Evolutionary conservation across 208 protist species (phyloP), one percentile per base, ranked within the genome.

Genomic region (Wallacemonas sp.): DNA sequence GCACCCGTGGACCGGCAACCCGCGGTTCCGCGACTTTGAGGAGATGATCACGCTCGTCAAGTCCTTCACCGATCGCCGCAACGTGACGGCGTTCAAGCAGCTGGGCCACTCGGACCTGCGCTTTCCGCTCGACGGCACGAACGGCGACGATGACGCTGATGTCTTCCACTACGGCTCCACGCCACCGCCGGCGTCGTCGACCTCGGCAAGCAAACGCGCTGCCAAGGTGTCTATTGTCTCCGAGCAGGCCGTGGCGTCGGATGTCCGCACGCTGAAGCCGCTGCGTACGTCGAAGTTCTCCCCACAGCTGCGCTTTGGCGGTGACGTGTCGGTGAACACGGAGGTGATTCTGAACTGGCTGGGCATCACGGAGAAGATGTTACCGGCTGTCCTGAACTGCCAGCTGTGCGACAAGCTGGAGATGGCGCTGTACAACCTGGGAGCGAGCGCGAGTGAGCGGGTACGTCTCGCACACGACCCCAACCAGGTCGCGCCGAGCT

Each of bases 271-370:
- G 25, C 65, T 96, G 25, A 86, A 79, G 65, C 68, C 87, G 7
- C 70, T 93, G 7, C 69, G 77, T 23, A 70, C 69, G 46, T 76
- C 74, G 16, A 83, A 86, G 59, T 96, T 96, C 71, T 90, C 91
- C 0, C 91, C 91, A 20, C 91, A 96, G 66, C 73, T 96, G 52
- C 87, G 87, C 36, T 96, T 96, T 67, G 91, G 87, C 31, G 87
- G 91, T 12, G 87, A 92, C 42, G 87, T 96, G 20, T 87, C 87
- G 12, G 91, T 96, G 32, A 96, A 94, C 69, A 88, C 81, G 33
- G 87, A 96, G 74, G 86, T 93, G 0, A 96, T 96, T 41, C 69
- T 96, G 11, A 94, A 91, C 59, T 96, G 91, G 88, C 68, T 96
- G 28, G 91, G 91, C 20, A 77, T 94, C 31, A 92, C 87, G 42